Base-by-base conservation (phyloP, 345 rosid species). In the Linum lewisii region DNA sequence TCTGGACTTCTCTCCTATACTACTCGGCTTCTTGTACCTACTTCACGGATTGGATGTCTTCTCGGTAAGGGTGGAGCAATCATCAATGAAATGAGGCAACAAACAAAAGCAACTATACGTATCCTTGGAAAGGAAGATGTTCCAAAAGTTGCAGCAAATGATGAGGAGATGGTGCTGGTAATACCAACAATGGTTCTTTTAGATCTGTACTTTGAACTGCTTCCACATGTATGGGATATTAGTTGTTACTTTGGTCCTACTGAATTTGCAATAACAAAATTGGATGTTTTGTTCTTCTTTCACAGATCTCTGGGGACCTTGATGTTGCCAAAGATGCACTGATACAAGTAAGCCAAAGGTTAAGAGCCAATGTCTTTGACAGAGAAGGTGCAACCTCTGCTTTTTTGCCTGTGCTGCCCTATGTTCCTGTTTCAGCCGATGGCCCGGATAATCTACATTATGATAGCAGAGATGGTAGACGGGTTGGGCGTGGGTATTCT, bases 111-210 rank as follows among this genome's bases (percentile, higher is more conserved):
- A 45, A 87, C 85, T 68, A 93, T 93, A 60, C 89, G 96, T 24
- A 82, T 93, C 38, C 87, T 90, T 32, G 81, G 92, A 24, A 93
- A 90, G 77, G 99, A 87, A 42, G 76, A 75, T 66, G 86, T 89
- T 73, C 97, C 99, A 18, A 89, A 90, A 67, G 68, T 90, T 77
- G 99, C 96, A 58, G 74, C 88, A 50, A 74, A 78, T 7, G 95
- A 87, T 75, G 99, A 93, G 68, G 99, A 93, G 81, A 85, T 93
- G 99, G 94, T 93, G 65, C 99, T 84, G 97, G 99, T 93, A 77
- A 75, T 38, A 54, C 23, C 25, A 49, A 14, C 37, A 16, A 42
- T 11, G 47, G 2, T 42, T 51, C 45, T 0, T 11, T 37, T 62
- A 8, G 24, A 21, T 57, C 52, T 63, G 14, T 21, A 51, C 34